Evolutionary conservation across 2,329 filamentous ascomycete species (phyloP), one percentile per base, ranked within the genome.

Genomic region (Intubia oerlemansii): DNA sequence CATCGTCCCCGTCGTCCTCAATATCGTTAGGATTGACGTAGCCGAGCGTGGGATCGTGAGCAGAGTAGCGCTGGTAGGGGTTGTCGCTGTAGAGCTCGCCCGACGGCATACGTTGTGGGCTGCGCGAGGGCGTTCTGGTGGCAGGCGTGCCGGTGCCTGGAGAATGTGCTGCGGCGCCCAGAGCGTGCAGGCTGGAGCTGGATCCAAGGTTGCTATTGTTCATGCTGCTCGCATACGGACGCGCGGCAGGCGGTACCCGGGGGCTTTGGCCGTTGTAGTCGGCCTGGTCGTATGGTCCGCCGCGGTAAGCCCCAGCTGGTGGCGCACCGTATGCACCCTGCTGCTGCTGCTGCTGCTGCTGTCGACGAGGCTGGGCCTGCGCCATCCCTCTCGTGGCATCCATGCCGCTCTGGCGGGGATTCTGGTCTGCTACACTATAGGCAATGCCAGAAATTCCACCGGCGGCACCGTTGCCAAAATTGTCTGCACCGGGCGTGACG

Each of bases 1-100:
- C 81, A 45, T 91, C 84, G 42, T 92, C 84, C 17, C 79, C 81
- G 43, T 93, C 84, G 45, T 92, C 84, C 14, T 65, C 66, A 37
- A 92, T 84, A 10, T 73, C 70, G 42, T 77, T 68, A 3, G 82
- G 81, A 44, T 92, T 72, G 34, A 88, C 62, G 2, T 65, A 53
- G 22, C 64, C 63, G 4, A 71, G 49, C 7, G 53, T 47, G 15
- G 59, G 50, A 33, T 60, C 59, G 17, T 50, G 59, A 22, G 48
- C 49, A 25, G 51, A 64, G 41, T 66, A 66, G 38, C 63, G 60
- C 31, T 65, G 62, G 44, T 80, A 81, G 0, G 73, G 73, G 27
- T 73, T 71, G 40, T 76, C 71, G 17, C 56, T 52, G 43, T 65
- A 69, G 36, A 59, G 44, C 13, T 57, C 49, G 19, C 47, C 50